A percentile compares a stretch with the other conserved stretches of the same genome.
phyloP scores from a whole-genome alignment of 495 filamentous ascomycete genomes.

The Trypethelium eluteriae region DNA sequence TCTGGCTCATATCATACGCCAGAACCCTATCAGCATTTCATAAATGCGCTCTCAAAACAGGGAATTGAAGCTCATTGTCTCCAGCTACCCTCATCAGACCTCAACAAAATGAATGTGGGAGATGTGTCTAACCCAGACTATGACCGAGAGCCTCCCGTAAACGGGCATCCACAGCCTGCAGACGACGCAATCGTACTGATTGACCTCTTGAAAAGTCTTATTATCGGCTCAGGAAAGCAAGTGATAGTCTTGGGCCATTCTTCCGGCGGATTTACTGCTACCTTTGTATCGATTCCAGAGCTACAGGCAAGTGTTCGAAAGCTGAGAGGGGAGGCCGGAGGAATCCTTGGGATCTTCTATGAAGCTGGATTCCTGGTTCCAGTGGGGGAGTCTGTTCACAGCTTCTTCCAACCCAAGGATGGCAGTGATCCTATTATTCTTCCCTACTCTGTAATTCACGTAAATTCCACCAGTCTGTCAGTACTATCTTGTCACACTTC shows the following conservation, averaged over 20 bases:
- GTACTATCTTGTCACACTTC: background rate
- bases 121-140: slow-evolving; percentile 30
- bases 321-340: slow-evolving; percentile 26
- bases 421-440: slow-evolving; percentile 19
- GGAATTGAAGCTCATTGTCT: slow-evolving; percentile 35
- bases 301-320: slow-evolving; percentile 25
- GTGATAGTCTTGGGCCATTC: slow-evolving; percentile 34
- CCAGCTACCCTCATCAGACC: slow-evolving; percentile 34
- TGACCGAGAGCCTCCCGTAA: slow-evolving; percentile 28
- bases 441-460: slow-evolving; percentile 29
- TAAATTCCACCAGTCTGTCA: slow-evolving; percentile 14
- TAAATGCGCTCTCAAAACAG: slow-evolving; percentile 23
- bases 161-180: slow-evolving; percentile 29
- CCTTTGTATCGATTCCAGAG: slow-evolving; percentile 30
- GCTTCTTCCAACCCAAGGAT: slow-evolving; percentile 29
- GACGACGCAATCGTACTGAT: slow-evolving; percentile 28
- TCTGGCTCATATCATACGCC: slow-evolving; percentile 36
- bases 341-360: slow-evolving; percentile 36
- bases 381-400: slow-evolving; percentile 30
- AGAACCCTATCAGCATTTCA: slow-evolving; percentile 30
- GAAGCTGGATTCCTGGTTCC: slow-evolving; percentile 33
- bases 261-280: slow-evolving; percentile 36
- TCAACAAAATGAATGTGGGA: slow-evolving; percentile 29
- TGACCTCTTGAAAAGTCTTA: slow-evolving; percentile 23
- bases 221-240: slow-evolving; percentile 25